Base-by-base conservation (phyloP, 2,329 filamentous ascomycete species). In the Ceratocystis ficicola region DNA sequence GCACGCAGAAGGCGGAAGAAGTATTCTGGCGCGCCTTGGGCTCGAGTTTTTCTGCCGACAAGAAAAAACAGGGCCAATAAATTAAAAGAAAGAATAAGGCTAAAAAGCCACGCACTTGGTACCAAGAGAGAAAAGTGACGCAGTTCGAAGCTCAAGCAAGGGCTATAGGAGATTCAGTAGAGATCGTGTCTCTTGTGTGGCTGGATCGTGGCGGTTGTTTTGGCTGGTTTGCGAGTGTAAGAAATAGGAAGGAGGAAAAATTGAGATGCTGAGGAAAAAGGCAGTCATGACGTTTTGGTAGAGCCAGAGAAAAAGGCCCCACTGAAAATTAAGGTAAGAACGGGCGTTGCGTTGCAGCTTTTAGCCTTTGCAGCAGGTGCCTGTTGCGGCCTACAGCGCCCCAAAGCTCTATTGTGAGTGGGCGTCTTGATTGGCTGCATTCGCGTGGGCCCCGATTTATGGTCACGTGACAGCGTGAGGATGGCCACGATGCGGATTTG, bases 221-320 rank as follows among this genome's bases (percentile, higher is more conserved):
- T 52, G 28, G 22, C 15, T 50, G 46, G 52, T 59, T 59, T 32
- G 28, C 15, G 52, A 59, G 44, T 28, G 17, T 28, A 15, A 64
- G 57, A 46, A 44, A 46, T 20, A 5, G 22, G 15, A n/a, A 32
- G 12, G 20, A 41, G 44, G 44, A 59, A 64, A 50, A 15, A 55
- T 55, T 22, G 46, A 60, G 41, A 50, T 52, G 5, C 10, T 25
- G 32, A 28, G 62, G 5, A 60, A 30, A 60, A 28, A 55, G 20
- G 46, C 12, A 28, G 52, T 63, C 64, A 65, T 65, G 64, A 65
- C 52, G 52, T 60, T 62, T 60, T 22, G 57, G 52, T 8, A 32
- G 25, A 59, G 28, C 52, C 12, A 32, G 46, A 50, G 22, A n/a
- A n/a, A 8, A 50, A 59, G 10, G 52, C 28, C 52, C 52, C 52